Base-by-base conservation (phyloP, 208 protist genomes). In the Trypanosoma conorhini region DNA sequence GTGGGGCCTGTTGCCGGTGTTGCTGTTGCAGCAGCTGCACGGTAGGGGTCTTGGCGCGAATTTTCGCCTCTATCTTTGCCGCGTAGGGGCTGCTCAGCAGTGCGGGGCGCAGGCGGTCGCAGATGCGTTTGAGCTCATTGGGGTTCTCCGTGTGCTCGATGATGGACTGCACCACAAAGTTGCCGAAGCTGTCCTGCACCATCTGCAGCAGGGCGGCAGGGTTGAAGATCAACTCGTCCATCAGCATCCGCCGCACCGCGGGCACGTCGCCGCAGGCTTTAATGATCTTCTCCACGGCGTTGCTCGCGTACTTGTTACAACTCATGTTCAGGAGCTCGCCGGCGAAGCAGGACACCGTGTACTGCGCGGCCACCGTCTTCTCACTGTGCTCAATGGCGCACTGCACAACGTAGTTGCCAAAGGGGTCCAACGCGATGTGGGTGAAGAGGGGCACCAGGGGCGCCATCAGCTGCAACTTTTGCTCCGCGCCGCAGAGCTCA, bases 341-440 rank as follows among this genome's bases (percentile, higher is more conserved):
- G 0, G 77, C 44, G 64, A 94, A 90, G 80, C 70, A 84, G 22
- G 52, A 44, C 28, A 89, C 63, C 3, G 79, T 75, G 81, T 91
- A 90, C 67, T 89, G 70, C 52, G 85, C 83, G 0, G 88, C 88
- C 22, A 80, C 71, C 30, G 75, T 77, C 56, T 72, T 74, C 28
- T 74, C 79, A 79, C 81, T 89, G 77, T 92, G 78, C 79, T 94
- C 81, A 33, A 97, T 77, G 17, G 80, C 81, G 74, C 89, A 93
- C 84, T 97, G 92, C 75, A 94, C 89, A 48, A 95, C 88, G 75
- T 96, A 97, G 80, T 97, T 97, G 28, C 89, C 92, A 62, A 87
- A 95, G 1, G 86, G 84, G 62, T 95, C 88, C 38, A 90, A 70
- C 38, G 87, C 86, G 22, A 97, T 73, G 54, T 86, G 72, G 3